Evolutionary conservation across 805 yeast genomes (phyloP).

Genomic region (Candida morakotiae): DNA sequence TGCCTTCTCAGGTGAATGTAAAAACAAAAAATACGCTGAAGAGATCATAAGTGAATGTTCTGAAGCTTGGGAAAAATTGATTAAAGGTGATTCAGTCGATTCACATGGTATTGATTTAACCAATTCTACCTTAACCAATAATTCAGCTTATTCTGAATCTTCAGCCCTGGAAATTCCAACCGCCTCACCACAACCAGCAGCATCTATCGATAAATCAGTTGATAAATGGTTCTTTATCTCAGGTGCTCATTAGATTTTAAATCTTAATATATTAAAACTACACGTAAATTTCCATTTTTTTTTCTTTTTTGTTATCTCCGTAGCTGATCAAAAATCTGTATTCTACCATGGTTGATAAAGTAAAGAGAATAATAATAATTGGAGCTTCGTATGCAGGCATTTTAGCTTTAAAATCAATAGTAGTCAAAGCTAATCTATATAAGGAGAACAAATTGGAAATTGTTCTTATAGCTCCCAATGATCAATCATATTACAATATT

Average conservation of each 20-base stretch:
- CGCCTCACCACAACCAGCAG: conserved; percentile 72
- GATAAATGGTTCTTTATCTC: conserved; percentile 99
- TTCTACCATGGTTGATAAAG: too few relatives aligned
- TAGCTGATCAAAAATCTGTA: too few relatives aligned
- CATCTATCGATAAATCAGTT: conserved; percentile 92
- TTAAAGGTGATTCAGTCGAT: conserved; percentile 38
- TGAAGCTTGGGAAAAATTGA: conserved; percentile 60
- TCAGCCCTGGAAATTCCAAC: conserved; percentile 57
- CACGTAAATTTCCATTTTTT: not conserved
- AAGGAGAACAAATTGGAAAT: conserved; percentile 12
- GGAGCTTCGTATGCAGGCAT: conserved; percentile 37
- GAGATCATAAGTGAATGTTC: conserved; percentile 60
- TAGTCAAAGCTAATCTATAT: conserved; percentile 7
- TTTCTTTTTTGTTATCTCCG: too few relatives aligned
- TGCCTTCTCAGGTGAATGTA: conserved; percentile 68
- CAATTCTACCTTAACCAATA: conserved; percentile 64
- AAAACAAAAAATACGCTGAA: conserved; percentile 55
- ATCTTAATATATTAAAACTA: not conserved
- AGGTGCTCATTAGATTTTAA: conserved; percentile 50
- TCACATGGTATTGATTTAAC: conserved; percentile 63
- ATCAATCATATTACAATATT: conserved; percentile 20
- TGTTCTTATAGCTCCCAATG: conserved; percentile 23
- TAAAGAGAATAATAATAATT: conserved; percentile 23
- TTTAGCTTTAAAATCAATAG: conserved; percentile 20
- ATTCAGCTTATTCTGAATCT: conserved; percentile 47